A percentile compares a stretch with the other conserved stretches of the same genome.
phyloP scores from a whole-genome alignment of 768 basidiomycete genomes.

The Phylloporus arenicola region DNA sequence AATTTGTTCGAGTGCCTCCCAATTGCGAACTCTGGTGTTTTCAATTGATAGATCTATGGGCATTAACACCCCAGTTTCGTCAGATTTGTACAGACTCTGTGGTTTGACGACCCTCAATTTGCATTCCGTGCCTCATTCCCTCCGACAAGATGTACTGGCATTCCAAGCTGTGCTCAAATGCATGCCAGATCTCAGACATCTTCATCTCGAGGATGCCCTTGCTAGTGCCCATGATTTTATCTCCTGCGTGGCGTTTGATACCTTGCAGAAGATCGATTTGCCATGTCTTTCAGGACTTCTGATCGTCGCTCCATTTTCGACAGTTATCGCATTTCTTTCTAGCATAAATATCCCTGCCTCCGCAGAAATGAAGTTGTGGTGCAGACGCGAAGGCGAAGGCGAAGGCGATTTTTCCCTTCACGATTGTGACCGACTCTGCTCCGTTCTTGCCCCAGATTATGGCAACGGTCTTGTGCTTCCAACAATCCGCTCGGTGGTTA shows the following conservation, averaged over 20 bases:
- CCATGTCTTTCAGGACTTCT: slow-evolving; percentile 1
- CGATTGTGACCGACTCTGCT: no score
- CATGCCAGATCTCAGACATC: slow-evolving; percentile 30
- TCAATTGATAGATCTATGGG: no score
- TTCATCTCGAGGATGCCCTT: slow-evolving; percentile 30
- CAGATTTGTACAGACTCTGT: neutral
- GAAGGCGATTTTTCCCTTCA: no score
- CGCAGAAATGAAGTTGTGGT: no score
- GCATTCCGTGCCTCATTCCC: slow-evolving; percentile 17
- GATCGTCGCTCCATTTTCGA: slow-evolving; percentile 4
- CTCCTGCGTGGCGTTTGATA: no score
- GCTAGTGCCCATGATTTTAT: slow-evolving; percentile 2
- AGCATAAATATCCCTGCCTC: slow-evolving; percentile 2
- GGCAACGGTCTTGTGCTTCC: no score
- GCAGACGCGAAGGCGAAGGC: no score
- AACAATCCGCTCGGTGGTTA: no score
- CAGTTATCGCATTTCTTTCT: slow-evolving; percentile 4
- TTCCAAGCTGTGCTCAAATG: slow-evolving; percentile 29
- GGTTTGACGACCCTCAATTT: slow-evolving; percentile 31
- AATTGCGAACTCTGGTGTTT: no score
- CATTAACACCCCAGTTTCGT: neutral
- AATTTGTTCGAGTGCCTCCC: no score
- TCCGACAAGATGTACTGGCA: slow-evolving; percentile 22
- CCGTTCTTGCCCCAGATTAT: no score
- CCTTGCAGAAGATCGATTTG: neutral